phyloP scores from a whole-genome alignment of 208 protist species.

The Trypanosoma conorhini region DNA sequence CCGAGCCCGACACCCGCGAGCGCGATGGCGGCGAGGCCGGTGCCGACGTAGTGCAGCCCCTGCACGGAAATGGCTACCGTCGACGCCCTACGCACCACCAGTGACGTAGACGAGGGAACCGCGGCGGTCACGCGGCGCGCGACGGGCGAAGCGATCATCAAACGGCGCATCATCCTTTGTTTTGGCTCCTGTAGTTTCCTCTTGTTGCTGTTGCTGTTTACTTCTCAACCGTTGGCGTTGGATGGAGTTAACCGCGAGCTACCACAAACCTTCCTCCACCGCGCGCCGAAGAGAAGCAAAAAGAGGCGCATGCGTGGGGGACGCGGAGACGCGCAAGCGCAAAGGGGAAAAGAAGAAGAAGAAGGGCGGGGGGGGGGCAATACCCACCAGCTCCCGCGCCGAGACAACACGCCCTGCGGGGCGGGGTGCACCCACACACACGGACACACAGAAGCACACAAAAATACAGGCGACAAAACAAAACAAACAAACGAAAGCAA shows the following conservation, averaged over 20 bases:
- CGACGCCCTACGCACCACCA: constrained; percentile 41
- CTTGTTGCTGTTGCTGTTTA: constrained; percentile 1
- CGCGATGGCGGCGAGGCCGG: constrained; percentile 66
- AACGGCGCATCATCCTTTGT: constrained; percentile 82
- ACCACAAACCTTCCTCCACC: constrained; percentile 6
- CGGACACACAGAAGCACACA: too few species aligned
- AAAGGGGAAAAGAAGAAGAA: too few species aligned
- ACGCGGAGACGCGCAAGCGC: not conserved
- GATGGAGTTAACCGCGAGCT: not conserved
- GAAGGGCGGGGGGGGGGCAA: too few species aligned
- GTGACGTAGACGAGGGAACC: constrained; percentile 24
- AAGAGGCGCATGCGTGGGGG: not conserved
- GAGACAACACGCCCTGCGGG: too few species aligned
- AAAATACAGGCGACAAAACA: too few species aligned
- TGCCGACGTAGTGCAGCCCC: constrained; percentile 74
- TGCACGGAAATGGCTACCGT: constrained; percentile 70
- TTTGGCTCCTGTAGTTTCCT: not conserved
- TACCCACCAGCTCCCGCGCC: too few species aligned
- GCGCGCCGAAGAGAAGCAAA: not conserved
- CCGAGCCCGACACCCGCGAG: constrained; percentile 77
- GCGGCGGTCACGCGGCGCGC: constrained; percentile 30
- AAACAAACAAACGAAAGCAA: too few species aligned
- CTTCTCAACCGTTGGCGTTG: not conserved
- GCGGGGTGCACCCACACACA: too few species aligned
- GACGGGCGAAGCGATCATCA: constrained; percentile 41